Evolutionary conservation across 768 basidiomycete genomes (phyloP), one percentile per base, ranked within the genome.

Genomic region (Pisolithus sp.): DNA sequence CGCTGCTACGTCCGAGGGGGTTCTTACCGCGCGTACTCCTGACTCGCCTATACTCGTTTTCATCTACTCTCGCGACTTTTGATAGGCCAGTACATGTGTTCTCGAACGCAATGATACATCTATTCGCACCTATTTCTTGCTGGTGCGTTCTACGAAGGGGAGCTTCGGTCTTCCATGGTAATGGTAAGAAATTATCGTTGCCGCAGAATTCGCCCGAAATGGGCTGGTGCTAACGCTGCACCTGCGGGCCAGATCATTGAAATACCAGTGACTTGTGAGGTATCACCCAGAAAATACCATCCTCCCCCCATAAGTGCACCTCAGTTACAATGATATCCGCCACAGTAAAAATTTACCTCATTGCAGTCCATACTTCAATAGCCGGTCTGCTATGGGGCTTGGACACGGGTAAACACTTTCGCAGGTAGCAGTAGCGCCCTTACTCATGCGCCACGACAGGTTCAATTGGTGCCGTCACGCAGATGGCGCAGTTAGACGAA

Each of bases 391-490:
- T 66, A 46, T 68, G 63, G 64, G 66, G 66, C 23, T 54, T 66
- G n/a, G 65, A 68, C 47, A 66, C 64, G 12, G 65, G 65, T 59
- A 24, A 28, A 13, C 43, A n/a, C 36, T 60, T 41, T 26, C 13
- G 34, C 3, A 15, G 43, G 2, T 48, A 9, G 2, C 10, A 3
- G 5, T 10, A 13, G 31, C 24, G 21, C 24, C 44, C 51, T 15
- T 12, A 30, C 51, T 12, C 18, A 44, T 48, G 23, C 30, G 23
- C 45, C 13, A 18, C 15, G 12, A 40, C 18, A 65, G 65, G 59
- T 34, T 67, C 67, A 8, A 73, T 76, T 18, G 78, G 76, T 2
- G 71, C 76, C 30, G 62, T 78, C 30, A 77, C 70, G 2, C 69
- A 73, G 34, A 79, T 78, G 79, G 53, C 65, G 2, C 70, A 75